These are phyloP conservation scores for Aureobasidium sp. DNA, from an alignment of 2,329 filamentous ascomycete species.

Conservation along the genomic window DNA sequence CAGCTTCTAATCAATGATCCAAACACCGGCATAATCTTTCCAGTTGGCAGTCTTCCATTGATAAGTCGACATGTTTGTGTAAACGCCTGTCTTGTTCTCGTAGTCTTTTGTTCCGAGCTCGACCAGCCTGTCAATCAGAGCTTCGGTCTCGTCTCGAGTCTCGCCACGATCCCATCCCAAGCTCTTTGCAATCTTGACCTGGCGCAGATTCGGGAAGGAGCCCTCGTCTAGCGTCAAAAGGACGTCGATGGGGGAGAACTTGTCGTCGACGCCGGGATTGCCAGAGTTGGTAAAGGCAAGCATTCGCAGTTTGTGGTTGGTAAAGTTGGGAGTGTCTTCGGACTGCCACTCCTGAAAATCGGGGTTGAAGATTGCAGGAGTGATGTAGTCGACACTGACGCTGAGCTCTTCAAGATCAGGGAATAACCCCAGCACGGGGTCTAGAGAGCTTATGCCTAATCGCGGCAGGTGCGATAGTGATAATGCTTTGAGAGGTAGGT, in stretches of 20 bases:
- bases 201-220: slow-evolving; percentile 33
- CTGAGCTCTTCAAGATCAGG: slow-evolving; percentile 35
- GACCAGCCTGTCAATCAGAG: slow-evolving; percentile 32
- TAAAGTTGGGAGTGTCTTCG: not conserved
- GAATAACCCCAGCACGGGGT: slow-evolving; percentile 35
- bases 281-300: slow-evolving; percentile 37
- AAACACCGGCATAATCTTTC: slow-evolving; percentile 19
- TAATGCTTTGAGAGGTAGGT: slow-evolving; percentile 29
- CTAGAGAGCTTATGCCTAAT: slow-evolving; percentile 33
- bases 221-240: slow-evolving; percentile 36
- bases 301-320: slow-evolving; percentile 29
- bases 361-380: slow-evolving; percentile 33
- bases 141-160: slow-evolving; percentile 31
- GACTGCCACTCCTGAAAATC: slow-evolving; percentile 2
- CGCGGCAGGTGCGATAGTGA: slow-evolving; percentile 36
- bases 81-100: slow-evolving; percentile 22
- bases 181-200: slow-evolving; percentile 32
- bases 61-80: slow-evolving; percentile 14
- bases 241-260: slow-evolving; percentile 37
- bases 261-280: slow-evolving; percentile 29
- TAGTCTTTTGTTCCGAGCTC: slow-evolving; percentile 35
- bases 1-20: slow-evolving; percentile 15
- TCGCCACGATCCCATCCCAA: slow-evolving; percentile 33
- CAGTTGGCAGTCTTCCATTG: slow-evolving; percentile 18
- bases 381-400: slow-evolving; percentile 43